phyloP scores from a whole-genome alignment of 257 asterid genomes.

The Solanum habrochaites region DNA sequence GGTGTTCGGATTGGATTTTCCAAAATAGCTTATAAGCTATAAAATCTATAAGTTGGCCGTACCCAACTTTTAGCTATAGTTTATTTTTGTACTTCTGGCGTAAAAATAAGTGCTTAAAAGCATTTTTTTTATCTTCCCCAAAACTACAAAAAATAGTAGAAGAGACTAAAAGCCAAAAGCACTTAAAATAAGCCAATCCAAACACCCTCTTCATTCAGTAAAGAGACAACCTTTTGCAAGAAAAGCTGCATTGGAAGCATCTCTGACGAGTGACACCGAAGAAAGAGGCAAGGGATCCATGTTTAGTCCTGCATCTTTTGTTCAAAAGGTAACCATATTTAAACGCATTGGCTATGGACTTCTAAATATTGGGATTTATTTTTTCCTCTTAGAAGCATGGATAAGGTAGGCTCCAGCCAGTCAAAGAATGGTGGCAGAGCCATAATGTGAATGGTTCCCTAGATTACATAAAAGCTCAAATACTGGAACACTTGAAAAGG shows the following conservation, averaged over 20 bases:
- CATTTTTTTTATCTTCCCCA: neutral
- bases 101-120: neutral
- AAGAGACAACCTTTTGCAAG: neutral
- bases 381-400: neutral
- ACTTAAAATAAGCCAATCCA: neutral
- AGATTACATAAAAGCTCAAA: neutral
- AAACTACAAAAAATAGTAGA: neutral
- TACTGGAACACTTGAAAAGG: neutral
- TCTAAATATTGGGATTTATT: neutral
- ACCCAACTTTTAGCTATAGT: neutral
- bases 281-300: neutral
- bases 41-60: neutral
- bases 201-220: neutral
- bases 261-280: neutral
- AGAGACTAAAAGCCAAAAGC: neutral
- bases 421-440: neutral
- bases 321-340: neutral
- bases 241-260: neutral
- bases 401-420: neutral
- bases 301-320: neutral
- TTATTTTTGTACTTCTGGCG: neutral
- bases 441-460: neutral
- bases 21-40: neutral
- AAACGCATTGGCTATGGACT: neutral
- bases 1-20: neutral